Percentiles rank a stretch among this genome's conserved stretches.
Evolutionary conservation across 1,139 yeast species (phyloP).

Genomic region (Geotrichum klebahnii): DNA sequence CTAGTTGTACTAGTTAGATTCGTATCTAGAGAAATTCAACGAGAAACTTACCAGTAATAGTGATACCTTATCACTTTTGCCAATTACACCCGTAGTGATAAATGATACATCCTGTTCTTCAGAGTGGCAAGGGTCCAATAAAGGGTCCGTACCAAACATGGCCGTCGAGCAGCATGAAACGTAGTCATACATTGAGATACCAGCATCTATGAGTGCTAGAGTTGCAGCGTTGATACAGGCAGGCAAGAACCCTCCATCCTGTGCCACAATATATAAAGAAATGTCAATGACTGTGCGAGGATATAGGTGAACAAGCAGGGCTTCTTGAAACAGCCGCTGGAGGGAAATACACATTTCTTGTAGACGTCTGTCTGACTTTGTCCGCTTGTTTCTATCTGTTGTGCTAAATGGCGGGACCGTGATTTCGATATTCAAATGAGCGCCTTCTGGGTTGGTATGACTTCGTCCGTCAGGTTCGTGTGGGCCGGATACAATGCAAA

Average conservation of each 20-base stretch:
- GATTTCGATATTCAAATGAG: conserved; percentile 61
- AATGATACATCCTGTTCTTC: conserved; percentile 83
- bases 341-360: conserved; percentile 72
- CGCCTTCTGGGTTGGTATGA: conserved; percentile 44
- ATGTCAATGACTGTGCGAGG: conserved; percentile 79
- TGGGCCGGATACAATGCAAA: conserved; percentile 86
- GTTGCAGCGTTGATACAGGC: conserved; percentile 84
- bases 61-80: conserved; percentile 73
- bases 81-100: conserved; percentile 79
- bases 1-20: conserved; percentile 9
- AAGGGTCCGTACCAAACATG: conserved; percentile 62
- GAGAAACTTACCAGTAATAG: conserved; percentile 44
- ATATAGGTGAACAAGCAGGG: conserved; percentile 67
- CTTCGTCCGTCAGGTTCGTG: conserved; percentile 62
- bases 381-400: conserved; percentile 64
- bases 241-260: conserved; percentile 86
- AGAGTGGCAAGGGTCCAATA: conserved; percentile 73
- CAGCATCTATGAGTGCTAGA: conserved; percentile 88
- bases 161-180: conserved; percentile 81
- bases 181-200: conserved; percentile 90
- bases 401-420: conserved; percentile 77
- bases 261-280: conserved; percentile 71
- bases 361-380: conserved; percentile 47
- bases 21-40: not conserved
- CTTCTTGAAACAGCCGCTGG: conserved; percentile 76